phyloP scores from a whole-genome alignment of 305 asterid species.

The Solanum hybrid region DNA sequence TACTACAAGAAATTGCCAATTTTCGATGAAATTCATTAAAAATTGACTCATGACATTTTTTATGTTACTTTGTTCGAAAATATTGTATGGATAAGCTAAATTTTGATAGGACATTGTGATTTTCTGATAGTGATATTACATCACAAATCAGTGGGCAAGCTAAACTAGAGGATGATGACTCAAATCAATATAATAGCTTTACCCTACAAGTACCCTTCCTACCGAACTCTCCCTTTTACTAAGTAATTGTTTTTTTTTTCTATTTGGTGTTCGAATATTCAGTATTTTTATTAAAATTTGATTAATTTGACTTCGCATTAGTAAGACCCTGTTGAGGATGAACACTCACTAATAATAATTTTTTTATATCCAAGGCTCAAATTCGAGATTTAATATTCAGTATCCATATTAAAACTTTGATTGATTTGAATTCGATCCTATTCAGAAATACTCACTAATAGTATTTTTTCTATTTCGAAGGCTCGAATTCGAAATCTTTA shows the following conservation, averaged over 20 bases:
- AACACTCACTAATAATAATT: background rate
- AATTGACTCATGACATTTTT: background rate
- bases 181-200: background rate
- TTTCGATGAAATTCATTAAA: background rate
- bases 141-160: background rate
- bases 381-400: too few relatives aligned
- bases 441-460: background rate
- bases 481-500: too few relatives aligned
- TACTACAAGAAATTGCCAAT: background rate
- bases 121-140: slow-evolving; percentile 8
- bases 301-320: fast-evolving
- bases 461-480: fast-evolving
- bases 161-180: background rate
- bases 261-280: background rate
- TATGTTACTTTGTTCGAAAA: background rate
- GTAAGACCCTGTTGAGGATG: background rate
- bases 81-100: background rate
- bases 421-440: too few relatives aligned
- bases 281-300: fast-evolving
- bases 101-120: background rate
- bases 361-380: background rate
- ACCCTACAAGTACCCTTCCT: slow-evolving; percentile 3
- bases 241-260: background rate
- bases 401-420: too few relatives aligned
- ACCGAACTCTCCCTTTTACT: background rate